phyloP scores from a whole-genome alignment of 768 basidiomycete genomes.

The Leccinum broughii region DNA sequence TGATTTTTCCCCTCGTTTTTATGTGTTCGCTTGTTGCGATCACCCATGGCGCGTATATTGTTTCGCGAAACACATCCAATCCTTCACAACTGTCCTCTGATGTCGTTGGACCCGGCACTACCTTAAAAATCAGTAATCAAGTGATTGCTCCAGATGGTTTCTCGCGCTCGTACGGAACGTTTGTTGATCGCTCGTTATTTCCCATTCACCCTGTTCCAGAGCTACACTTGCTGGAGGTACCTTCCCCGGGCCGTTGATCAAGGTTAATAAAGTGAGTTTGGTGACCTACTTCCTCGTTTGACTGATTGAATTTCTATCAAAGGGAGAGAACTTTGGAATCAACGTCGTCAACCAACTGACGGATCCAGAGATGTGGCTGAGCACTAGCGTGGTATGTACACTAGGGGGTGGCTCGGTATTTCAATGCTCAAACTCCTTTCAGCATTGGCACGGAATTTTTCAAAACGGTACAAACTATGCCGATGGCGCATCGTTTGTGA shows the following conservation, averaged over 20 bases:
- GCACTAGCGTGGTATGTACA: slow-evolving; percentile 45
- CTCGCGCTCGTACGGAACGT: slow-evolving; percentile 37
- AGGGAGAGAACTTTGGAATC: slow-evolving; percentile 43
- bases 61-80: slow-evolving; percentile 11
- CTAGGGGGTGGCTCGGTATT: not conserved
- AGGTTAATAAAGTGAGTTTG: slow-evolving; percentile 32
- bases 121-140: slow-evolving; percentile 41
- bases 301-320: slow-evolving; percentile 2
- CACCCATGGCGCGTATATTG: slow-evolving; percentile 21
- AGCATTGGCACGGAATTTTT: slow-evolving; percentile 61
- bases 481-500: slow-evolving; percentile 45
- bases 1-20: slow-evolving; percentile 11
- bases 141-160: slow-evolving; percentile 52
- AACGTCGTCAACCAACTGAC: slow-evolving; percentile 48
- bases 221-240: slow-evolving; percentile 41
- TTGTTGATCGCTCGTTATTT: not conserved
- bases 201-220: slow-evolving; percentile 6
- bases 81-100: slow-evolving; percentile 1
- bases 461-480: slow-evolving; percentile 45
- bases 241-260: slow-evolving; percentile 49
- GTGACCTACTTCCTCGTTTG: not conserved
- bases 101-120: slow-evolving; percentile 20
- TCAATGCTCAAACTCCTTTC: not conserved
- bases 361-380: slow-evolving; percentile 48
- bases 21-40: slow-evolving; percentile 8